Conservation (phyloP, 139 green algal species). For the Choricystis sp. region DNA sequence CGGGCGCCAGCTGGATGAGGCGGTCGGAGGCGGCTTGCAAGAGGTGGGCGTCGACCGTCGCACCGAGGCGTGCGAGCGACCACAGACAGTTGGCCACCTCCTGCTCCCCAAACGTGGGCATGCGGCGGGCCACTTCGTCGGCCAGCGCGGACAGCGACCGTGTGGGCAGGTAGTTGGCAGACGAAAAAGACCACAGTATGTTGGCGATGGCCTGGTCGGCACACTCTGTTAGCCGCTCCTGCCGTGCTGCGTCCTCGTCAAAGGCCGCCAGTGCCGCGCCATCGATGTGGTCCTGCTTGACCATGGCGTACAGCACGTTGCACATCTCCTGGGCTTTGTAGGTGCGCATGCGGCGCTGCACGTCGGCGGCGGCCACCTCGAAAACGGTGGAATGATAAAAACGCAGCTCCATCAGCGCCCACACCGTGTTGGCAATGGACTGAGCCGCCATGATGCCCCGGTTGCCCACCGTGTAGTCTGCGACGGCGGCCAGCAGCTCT, state of each 20-base stretch:
- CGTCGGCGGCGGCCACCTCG: background rate
- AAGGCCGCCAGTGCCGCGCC: background rate
- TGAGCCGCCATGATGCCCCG: background rate
- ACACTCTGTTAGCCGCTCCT: background rate
- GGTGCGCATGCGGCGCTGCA: background rate
- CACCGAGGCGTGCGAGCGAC: slow-evolving; percentile 12
- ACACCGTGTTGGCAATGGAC: too few relatives aligned
- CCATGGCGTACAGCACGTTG: background rate
- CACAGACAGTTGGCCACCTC: slow-evolving; percentile 25
- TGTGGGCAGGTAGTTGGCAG: slow-evolving; percentile 24
- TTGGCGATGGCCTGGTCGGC: slow-evolving; percentile 24
- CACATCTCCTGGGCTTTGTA: slow-evolving; percentile 10
- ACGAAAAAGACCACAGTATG: slow-evolving; percentile 21
- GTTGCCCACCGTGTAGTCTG: slow-evolving; percentile 9
- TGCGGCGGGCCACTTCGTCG: slow-evolving; percentile 2
- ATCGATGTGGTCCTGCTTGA: background rate
- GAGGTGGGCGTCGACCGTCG: background rate
- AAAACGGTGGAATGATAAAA: background rate
- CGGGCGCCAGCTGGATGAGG: background rate
- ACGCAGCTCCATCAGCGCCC: background rate
- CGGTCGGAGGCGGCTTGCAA: background rate
- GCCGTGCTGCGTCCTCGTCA: background rate
- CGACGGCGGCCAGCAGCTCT: slow-evolving; percentile 12
- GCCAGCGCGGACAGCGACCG: slow-evolving; percentile 13
- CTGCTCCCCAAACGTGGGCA: slow-evolving; percentile 12